Evolutionary conservation across 1,139 yeast species (phyloP).

Genomic region (Protomyces inouyei): DNA sequence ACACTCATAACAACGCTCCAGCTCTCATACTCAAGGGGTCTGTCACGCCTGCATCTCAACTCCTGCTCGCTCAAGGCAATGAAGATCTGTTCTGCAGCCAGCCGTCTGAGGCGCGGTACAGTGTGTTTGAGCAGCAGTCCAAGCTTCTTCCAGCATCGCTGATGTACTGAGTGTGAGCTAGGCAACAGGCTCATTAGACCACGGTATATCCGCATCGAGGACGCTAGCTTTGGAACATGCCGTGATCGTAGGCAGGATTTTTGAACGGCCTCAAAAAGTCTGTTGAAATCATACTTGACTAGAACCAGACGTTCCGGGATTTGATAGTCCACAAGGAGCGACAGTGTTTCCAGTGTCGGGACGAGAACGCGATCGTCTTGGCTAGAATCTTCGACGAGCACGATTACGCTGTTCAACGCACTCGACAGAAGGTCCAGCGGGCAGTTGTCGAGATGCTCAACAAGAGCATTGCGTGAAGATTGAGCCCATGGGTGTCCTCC

Average conservation of each 20-base stretch:
- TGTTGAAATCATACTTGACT: neutral
- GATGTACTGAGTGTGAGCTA: neutral
- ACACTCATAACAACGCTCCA: neutral
- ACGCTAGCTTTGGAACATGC: slow-evolving; percentile 18
- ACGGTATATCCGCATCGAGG: slow-evolving; percentile 1
- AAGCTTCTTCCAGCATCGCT: slow-evolving; percentile 18
- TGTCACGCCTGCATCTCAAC: neutral
- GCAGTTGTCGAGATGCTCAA: neutral
- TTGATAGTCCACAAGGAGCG: neutral
- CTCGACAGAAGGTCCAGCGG: neutral
- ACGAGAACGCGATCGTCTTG: slow-evolving; percentile 9
- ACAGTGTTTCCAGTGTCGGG: slow-evolving; percentile 8
- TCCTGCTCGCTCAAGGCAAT: neutral
- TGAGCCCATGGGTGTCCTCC: slow-evolving; percentile 8
- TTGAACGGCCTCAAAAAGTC: slow-evolving; percentile 4
- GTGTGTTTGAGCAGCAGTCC: slow-evolving; percentile 1
- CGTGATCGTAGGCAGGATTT: neutral
- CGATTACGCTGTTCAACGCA: neutral
- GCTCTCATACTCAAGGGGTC: too few species aligned
- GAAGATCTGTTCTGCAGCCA: slow-evolving; percentile 15
- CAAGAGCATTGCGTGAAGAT: neutral
- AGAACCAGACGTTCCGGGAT: neutral
- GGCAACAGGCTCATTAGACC: neutral
- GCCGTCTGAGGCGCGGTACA: slow-evolving; percentile 7
- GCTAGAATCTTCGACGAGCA: neutral